These are phyloP conservation scores for Penicillium sp. DNA, from an alignment of 2,329 filamentous ascomycete genomes.

Conservation along the genomic window DNA sequence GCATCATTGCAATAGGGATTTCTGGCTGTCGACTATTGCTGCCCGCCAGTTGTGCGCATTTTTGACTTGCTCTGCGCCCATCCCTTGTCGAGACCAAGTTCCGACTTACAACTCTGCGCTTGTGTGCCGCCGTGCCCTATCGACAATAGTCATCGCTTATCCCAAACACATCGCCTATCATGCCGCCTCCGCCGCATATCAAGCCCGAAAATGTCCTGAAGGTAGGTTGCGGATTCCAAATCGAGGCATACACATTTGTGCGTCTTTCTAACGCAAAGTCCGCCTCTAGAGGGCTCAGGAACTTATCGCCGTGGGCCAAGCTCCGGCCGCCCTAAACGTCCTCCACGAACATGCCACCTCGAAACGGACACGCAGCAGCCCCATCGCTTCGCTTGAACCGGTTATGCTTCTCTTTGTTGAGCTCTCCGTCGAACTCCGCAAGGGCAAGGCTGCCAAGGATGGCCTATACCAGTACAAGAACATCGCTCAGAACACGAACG, in stretches of 20 bases:
- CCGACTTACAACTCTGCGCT: background rate
- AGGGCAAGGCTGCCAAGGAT: conserved; percentile 98
- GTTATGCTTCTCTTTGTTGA: conserved; percentile 98
- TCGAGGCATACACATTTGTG: conserved; percentile 5
- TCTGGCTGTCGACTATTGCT: conserved; percentile 34
- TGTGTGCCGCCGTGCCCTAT: conserved; percentile 23
- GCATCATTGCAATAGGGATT: conserved; percentile 31
- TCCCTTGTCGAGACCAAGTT: conserved; percentile 10
- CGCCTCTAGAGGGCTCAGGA: conserved; percentile 80
- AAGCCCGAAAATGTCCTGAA: conserved; percentile 99
- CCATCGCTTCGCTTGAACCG: conserved; percentile 93
- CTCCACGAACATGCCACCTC: conserved; percentile 99
- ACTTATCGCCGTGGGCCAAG: conserved; percentile 96
- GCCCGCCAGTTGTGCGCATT: conserved; percentile 34
- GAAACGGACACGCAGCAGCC: conserved; percentile 95
- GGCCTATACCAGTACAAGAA: conserved; percentile 99
- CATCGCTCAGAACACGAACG: conserved; percentile 98
- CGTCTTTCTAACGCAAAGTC: conserved; percentile 24
- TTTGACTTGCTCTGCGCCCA: conserved; percentile 23
- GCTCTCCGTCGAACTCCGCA: conserved; percentile 94
- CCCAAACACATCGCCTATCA: conserved; percentile 53
- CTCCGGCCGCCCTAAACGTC: conserved; percentile 86
- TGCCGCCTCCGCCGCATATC: conserved; percentile 96
- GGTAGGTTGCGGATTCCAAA: conserved; percentile 44
- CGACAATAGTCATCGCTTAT: conserved; percentile 22